Evolutionary conservation across 148 eudicot species (phyloP), one percentile per base, ranked within the genome.

Genomic region (Chenopodium formosanum): DNA sequence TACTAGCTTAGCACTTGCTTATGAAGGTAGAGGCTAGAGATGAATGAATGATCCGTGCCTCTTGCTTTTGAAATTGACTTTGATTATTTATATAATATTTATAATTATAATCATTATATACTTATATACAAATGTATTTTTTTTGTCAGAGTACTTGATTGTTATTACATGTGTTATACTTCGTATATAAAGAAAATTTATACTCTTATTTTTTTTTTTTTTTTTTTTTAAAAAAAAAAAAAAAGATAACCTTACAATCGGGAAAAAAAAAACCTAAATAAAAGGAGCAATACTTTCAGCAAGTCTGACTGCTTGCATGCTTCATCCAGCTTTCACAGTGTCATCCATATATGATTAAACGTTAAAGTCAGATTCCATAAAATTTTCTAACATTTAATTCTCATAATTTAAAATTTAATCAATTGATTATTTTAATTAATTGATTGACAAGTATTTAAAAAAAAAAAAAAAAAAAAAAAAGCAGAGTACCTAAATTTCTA

Each of bases 251-350:
- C 14, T 53, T 53, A 53, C 60, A 53, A 53, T 17, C 4, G 58
- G 22, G 4, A 79, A 56, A 27, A 19, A 23, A 20, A 27, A 70
- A 32, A 34, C 37, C 4, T 31, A 50, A 63, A 56, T 69, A 80
- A 76, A 76, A 84, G 53, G 53, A 50, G 73, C 37, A 62, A 34
- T 40, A 76, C 81, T 79, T 83, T 84, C 12, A 84, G 83, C 47
- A 76, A 75, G 67, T 80, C 81, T 68, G 83, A 84, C 81, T 84
- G 53, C 22, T 40, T 80, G 83, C 80, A 80, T 80, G 83, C 80
- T 80, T 52, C 79, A 9, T 73, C 78, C 78, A 63, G 74, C 68
- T 81, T 84, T 84, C n/a, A 64, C 86, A 84, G 80, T 44, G 60
- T 56, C 73, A 56, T 67, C 82, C 48, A 83, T 34, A 37, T 62